Evolutionary conservation across 441 rosid species (phyloP), one percentile per base, ranked within the genome.

Genomic region (Gossypium trilobum): DNA sequence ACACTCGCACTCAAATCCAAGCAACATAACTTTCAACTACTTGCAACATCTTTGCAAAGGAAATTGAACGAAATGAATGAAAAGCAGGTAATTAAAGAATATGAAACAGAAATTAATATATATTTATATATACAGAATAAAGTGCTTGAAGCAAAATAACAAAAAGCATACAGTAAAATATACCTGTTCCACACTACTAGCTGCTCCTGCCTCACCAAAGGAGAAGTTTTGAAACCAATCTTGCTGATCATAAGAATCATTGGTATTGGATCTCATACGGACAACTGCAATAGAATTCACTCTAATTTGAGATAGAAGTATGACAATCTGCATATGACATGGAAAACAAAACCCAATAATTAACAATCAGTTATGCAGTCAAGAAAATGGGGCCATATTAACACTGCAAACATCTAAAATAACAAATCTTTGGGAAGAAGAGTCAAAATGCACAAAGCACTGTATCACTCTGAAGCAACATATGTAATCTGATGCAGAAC

Each of bases 201-300:
- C 77, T 76, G 72, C 78, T 56, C 77, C 82, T 76, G 74, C 79
- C 64, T 78, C 82, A 44, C 73, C 51, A 39, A 61, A 78, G 70
- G 78, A 61, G 73, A 74, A 58, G 14, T 78, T 82, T 71, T 74
- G 76, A 73, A 73, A 69, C 78, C 80, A 78, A 79, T 80, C 75
- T 58, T 70, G 76, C 25, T 60, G 79, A 46, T 66, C 60, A 70
- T 60, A 61, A 70, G 64, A 60, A 79, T 85, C 85, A 50, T 64
- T 66, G 70, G 89, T 85, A 50, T 61, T 66, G 71, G 89, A 88
- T 78, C 85, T 89, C 88, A 93, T 86, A 11, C 85, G 84, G 48
- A 85, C 88, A 78, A 93, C 77, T 52, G 94, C 92, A 81, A 93
- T 88, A 39, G 89, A 81, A 81, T 93, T 93, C 70, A 88, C 84